Conservation (phyloP, 1,284 basidiomycete genomes). For the Trichosporon inkin region DNA sequence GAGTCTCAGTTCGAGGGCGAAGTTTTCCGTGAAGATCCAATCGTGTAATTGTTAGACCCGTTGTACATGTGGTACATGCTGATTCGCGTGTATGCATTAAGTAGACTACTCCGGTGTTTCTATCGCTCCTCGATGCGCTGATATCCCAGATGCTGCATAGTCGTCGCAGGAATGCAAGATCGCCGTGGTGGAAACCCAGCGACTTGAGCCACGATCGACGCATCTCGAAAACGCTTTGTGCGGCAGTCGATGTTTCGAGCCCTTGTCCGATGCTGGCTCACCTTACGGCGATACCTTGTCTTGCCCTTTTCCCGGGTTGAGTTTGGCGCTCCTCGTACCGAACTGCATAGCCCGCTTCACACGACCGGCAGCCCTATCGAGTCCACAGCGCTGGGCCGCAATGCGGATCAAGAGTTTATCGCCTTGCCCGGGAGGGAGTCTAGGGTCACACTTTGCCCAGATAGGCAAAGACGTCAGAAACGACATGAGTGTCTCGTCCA, state of each 20-base stretch:
- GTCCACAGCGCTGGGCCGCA: slow-evolving; percentile 63
- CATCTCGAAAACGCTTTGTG: no score
- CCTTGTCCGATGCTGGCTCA: no score
- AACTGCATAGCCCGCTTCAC: slow-evolving; percentile 98
- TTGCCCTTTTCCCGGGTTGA: slow-evolving; percentile 42
- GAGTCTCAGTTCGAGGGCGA: slow-evolving; percentile 14
- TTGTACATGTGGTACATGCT: background rate
- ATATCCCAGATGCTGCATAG: background rate
- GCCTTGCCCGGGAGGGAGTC: slow-evolving; percentile 59
- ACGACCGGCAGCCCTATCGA: slow-evolving; percentile 63
- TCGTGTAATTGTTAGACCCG: slow-evolving; percentile 10
- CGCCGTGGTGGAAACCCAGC: no score
- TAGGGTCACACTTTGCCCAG: slow-evolving; percentile 66
- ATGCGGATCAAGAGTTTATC: slow-evolving; percentile 82
- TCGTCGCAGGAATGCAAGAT: no score
- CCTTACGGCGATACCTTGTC: no score
- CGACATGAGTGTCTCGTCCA: slow-evolving; percentile 70
- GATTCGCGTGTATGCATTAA: slow-evolving; percentile 2
- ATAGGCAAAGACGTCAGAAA: slow-evolving; percentile 73
- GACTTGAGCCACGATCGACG: no score
- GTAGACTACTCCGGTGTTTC: background rate
- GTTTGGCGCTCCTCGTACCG: slow-evolving; percentile 85
- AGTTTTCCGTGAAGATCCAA: slow-evolving; percentile 14
- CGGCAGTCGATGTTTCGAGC: no score
- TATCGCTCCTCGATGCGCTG: background rate